Evolutionary conservation across 2,329 filamentous ascomycete genomes (phyloP), one percentile per base, ranked within the genome.

Genomic region (Colletotrichum agaves): DNA sequence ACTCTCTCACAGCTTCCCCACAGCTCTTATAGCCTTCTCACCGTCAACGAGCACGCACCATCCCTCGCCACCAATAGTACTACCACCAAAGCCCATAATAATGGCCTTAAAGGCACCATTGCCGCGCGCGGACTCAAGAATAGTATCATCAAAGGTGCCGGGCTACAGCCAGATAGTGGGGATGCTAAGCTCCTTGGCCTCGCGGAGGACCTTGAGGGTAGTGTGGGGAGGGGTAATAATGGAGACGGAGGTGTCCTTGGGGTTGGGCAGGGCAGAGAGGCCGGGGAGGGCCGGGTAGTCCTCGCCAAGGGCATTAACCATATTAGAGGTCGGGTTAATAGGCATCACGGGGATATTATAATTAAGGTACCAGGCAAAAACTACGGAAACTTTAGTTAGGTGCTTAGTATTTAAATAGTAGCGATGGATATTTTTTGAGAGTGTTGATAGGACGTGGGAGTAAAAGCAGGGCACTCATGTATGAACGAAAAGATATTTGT

Each of bases 11-110:
- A 87, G 75, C 79, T 87, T 89, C 33, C 86, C 88, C 17, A 83
- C 87, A 43, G 78, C 83, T 74, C 81, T 83, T 73, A 91, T 73
- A 1, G 87, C 89, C 75, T 78, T 82, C 72, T 94, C 92, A 0
- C 93, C 93, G 78, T 97, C 93, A 10, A 97, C 92, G 49, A 97
- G 83, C 23, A 97, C 91, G 79, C 93, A 97, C 92, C 93, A 97
- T 1, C 93, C 93, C 74, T 94, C 92, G 56, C 82, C 79, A 6
- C 92, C 92, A 31, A 79, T 75, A 7, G 65, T 68, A 33, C 65
- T 61, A 27, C 90, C 89, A 31, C 90, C 88, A 41, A 90, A 83
- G 6, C 85, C 89, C 69, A 84, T 88, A 46, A 93, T 90, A 39
- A 93, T 91, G 41, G 89, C 88, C 71, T 89, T 82, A 74, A 96